phyloP scores from a whole-genome alignment of 176 grass and related monocot species.

The Aegilops speltoides region DNA sequence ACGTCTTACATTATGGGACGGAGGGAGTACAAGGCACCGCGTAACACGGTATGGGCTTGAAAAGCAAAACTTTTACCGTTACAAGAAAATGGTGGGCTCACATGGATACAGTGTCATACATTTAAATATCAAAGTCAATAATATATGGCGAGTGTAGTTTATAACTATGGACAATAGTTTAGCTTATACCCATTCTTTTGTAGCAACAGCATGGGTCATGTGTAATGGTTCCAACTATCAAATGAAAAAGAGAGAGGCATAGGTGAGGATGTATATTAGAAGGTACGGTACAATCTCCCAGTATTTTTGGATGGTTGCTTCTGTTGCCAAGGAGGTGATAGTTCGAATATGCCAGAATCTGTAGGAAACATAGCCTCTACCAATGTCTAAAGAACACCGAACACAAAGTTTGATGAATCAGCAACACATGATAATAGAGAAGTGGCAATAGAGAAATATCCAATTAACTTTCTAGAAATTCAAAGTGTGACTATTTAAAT shows the following conservation, averaged over 20 bases:
- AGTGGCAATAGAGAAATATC: background rate
- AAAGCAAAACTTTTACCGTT: background rate
- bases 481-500: background rate
- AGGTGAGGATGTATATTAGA: background rate
- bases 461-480: background rate
- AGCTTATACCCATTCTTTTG: constrained; percentile 15
- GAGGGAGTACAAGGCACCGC: background rate
- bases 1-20: too few relatives aligned
- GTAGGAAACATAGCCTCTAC: background rate
- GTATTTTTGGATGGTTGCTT: background rate
- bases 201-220: background rate
- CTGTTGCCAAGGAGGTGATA: background rate
- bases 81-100: background rate
- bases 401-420: background rate
- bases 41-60: background rate
- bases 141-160: background rate
- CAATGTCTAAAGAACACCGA: background rate
- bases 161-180: constrained; percentile 1
- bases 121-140: background rate
- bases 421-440: background rate
- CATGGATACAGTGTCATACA: constrained; percentile 7
- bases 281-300: background rate
- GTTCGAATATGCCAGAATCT: background rate
- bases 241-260: background rate
- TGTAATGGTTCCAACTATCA: background rate